A percentile compares a stretch with the other conserved stretches of the same genome.
phyloP scores from a whole-genome alignment of 495 filamentous ascomycete species.

The Hyaloscypha bicolor region DNA sequence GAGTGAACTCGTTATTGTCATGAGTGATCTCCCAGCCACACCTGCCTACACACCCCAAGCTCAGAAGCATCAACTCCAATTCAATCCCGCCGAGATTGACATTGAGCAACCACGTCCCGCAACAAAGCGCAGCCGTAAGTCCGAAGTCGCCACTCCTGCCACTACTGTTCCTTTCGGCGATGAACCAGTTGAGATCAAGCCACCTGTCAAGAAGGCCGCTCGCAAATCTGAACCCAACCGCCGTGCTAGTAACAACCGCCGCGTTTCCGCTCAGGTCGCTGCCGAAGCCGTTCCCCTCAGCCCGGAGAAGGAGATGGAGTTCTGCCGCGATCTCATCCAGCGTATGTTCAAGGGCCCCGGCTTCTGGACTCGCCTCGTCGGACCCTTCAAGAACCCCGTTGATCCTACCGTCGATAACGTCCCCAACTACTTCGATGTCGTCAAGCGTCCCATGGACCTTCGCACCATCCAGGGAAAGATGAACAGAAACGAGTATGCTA shows the following conservation, averaged over 20 bases:
- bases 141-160: constrained; percentile 29
- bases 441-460: constrained; percentile 97
- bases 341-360: constrained; percentile 57
- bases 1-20: constrained; percentile 57
- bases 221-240: constrained; percentile 32
- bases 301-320: constrained; percentile 49
- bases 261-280: constrained; percentile 17
- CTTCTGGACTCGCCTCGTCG: constrained; percentile 60
- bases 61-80: constrained; percentile 27
- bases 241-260: constrained; percentile 10
- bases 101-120: constrained; percentile 19
- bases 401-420: constrained; percentile 94
- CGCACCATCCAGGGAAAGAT: constrained; percentile 76
- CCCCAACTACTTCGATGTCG: constrained; percentile 87
- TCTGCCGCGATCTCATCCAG: constrained; percentile 51
- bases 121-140: constrained; percentile 36
- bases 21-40: constrained; percentile 46
- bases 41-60: constrained; percentile 24
- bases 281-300: constrained; percentile 34
- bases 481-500: constrained; percentile 76
- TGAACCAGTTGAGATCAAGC: constrained; percentile 35
- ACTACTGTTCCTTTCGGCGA: constrained; percentile 23
- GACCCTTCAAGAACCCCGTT: constrained; percentile 78
- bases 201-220: constrained; percentile 37
- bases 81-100: constrained; percentile 23